Base-by-base conservation (phyloP, 2,329 filamentous ascomycete species). In the Aspergillus ochraceus region DNA sequence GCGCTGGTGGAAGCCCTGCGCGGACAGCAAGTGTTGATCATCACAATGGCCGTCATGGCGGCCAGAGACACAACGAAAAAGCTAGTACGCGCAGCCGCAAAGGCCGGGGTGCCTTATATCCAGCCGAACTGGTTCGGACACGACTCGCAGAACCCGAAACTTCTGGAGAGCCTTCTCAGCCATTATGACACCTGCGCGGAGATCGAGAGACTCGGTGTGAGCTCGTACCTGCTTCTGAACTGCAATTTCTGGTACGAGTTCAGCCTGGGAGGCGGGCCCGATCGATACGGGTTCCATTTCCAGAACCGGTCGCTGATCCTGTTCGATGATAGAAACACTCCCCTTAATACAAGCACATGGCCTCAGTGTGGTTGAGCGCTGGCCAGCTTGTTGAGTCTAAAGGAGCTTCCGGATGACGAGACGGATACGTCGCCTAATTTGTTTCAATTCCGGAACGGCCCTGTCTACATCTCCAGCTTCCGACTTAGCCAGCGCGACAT, bases 401-500 rank as follows among this genome's bases (percentile, higher is more conserved):
- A 57, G 57, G 60, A 60, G 12, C 11, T 62, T 1, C 60, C 60
- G 2, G 60, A 62, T 4, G 54, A 54, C 20, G 53, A 56, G 29
- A 29, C 46, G 1, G 60, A 62, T 19, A 22, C 2, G 20, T 54
- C 70, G 47, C 65, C 61, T 5, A 75, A 57, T 86, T 49, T 69
- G 73, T 54, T 53, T 5, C 56, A 61, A 17, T 69, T 61, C 32
- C 57, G 57, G 46, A 84, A 87, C 70, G 77, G 78, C 36, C 63
- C 71, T 0, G 67, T 87, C 1, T 83, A 77, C 62, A 70, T 87
- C 26, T 78, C 76, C 3, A 86, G 83, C 57, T 90, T 88, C 73
- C 70, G 74, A 11, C 68, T 86, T 59, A 85, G 74, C 51, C 88
- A 90, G 72, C 77, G 79, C 11, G 87, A 90, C 29, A 89, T 90